Base-by-base conservation (phyloP, 805 yeast species). In the Ogataea wickerhamii region DNA sequence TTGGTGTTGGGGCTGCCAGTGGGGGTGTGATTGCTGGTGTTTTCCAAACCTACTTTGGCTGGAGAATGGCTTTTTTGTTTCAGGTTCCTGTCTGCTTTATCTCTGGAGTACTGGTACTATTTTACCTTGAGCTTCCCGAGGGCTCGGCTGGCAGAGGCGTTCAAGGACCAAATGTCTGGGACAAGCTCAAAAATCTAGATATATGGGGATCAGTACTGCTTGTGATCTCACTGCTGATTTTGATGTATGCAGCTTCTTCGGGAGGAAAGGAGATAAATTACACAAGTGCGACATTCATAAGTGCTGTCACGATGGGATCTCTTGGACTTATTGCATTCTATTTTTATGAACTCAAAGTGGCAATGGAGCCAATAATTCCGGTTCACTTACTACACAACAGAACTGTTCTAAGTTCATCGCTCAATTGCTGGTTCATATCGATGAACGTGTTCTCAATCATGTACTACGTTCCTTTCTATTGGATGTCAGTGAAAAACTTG, bases 391-490 rank as follows among this genome's bases (percentile, higher is more conserved):
- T 83, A 47, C 60, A 63, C 6, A 70, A 77, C 48, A 66, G 79
- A 44, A 81, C 91, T 0, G 73, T 85, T 14, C 56, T 80, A 23
- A 70, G 81, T 7, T 78, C 86, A 0, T 78, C 87, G 0, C 61
- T 84, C 39, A 71, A 82, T 30, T 81, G 80, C 57, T 78, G 85
- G 77, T 79, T 83, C 49, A 68, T 72, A 57, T 77, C 87, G 5
- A 84, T 85, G 83, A 70, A 78, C 1, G 71, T 74, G 13, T 83
- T 74, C 55, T 65, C 87, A 2, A 68, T 71, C 46, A 55, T 86
- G 38, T 87, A 71, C 61, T 86, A 80, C 58, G 69, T 80, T 3
- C 96, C 96, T 1, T 69, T 87, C 14, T 83, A 70, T 52, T 78
- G 62, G 62, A 39, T 47, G 1, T 40, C 51, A 28, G 61, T 57